phyloP scores from a whole-genome alignment of 305 asterid genomes.

The Fraxinus baroniana region DNA sequence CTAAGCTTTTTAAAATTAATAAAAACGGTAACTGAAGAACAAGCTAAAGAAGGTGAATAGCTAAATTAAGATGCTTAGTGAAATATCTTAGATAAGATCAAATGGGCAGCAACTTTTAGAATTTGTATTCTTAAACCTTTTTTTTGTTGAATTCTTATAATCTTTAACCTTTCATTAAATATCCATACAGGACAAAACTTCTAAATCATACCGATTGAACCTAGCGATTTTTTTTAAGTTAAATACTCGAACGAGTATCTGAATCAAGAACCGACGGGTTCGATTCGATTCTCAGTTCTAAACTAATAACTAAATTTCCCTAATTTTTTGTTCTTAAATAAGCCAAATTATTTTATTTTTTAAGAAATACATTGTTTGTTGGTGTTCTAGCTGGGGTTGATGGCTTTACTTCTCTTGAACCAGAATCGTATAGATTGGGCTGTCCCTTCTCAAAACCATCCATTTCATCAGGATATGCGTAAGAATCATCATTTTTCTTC shows the following conservation, averaged over 20 bases:
- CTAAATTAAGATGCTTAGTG: neutral
- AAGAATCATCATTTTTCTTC: constrained; percentile 45
- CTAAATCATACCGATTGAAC: too few relatives aligned
- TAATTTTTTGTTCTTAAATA: too few relatives aligned
- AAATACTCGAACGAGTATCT: too few relatives aligned
- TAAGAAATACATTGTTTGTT: constrained; percentile 67
- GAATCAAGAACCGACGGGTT: too few relatives aligned
- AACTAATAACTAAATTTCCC: too few relatives aligned
- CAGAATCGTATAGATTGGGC: constrained; percentile 37
- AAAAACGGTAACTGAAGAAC: too few relatives aligned
- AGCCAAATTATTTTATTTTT: too few relatives aligned
- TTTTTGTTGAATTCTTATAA: neutral
- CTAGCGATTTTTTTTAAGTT: too few relatives aligned
- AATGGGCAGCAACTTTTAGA: neutral
- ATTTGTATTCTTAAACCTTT: neutral
- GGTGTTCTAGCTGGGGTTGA: constrained; percentile 43
- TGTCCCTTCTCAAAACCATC: constrained; percentile 26
- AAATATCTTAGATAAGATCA: neutral
- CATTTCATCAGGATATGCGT: constrained; percentile 38
- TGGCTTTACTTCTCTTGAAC: constrained; percentile 40
- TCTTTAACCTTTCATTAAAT: too few relatives aligned
- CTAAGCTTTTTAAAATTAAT: too few relatives aligned
- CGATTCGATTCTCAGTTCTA: too few relatives aligned
- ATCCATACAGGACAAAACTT: too few relatives aligned
- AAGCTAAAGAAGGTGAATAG: neutral